Evolutionary conservation across 345 rosid species (phyloP).

Genomic region (Pelargonium nanum): DNA sequence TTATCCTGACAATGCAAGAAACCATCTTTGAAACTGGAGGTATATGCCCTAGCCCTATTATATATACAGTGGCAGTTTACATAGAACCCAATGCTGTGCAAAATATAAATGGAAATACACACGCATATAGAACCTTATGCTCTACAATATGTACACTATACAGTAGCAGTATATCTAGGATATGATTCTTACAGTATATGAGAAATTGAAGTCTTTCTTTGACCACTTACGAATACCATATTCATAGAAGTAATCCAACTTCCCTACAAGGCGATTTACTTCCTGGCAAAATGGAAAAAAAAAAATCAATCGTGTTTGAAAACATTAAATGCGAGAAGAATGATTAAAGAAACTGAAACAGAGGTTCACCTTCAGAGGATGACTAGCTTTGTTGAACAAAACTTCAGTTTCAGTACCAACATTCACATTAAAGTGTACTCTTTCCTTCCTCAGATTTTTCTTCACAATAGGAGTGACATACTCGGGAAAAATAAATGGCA

Average conservation of each 20-base stretch:
- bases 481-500: slow-evolving; percentile 80
- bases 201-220: slow-evolving; percentile 48
- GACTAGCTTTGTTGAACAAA: slow-evolving; percentile 56
- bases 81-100: neutral
- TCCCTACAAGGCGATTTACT: slow-evolving; percentile 47
- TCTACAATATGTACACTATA: neutral
- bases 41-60: neutral
- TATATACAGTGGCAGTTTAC: neutral
- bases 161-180: neutral
- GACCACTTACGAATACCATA: slow-evolving; percentile 82
- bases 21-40: neutral
- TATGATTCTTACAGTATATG: slow-evolving; percentile 50
- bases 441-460: slow-evolving; percentile 64
- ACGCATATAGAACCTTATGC: neutral
- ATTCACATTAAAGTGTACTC: slow-evolving; percentile 58
- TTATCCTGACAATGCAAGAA: neutral
- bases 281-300: slow-evolving; percentile 32
- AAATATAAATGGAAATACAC: neutral
- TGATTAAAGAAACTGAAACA: neutral
- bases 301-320: neutral
- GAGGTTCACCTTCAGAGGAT: slow-evolving; percentile 58
- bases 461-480: slow-evolving; percentile 72
- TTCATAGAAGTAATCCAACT: slow-evolving; percentile 56
- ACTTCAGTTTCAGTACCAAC: slow-evolving; percentile 55
- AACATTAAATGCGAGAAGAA: neutral